A percentile compares a stretch with the other conserved stretches of the same genome.
Evolutionary conservation across 768 basidiomycete species (phyloP).

Genomic region (Amanita phalloides): DNA sequence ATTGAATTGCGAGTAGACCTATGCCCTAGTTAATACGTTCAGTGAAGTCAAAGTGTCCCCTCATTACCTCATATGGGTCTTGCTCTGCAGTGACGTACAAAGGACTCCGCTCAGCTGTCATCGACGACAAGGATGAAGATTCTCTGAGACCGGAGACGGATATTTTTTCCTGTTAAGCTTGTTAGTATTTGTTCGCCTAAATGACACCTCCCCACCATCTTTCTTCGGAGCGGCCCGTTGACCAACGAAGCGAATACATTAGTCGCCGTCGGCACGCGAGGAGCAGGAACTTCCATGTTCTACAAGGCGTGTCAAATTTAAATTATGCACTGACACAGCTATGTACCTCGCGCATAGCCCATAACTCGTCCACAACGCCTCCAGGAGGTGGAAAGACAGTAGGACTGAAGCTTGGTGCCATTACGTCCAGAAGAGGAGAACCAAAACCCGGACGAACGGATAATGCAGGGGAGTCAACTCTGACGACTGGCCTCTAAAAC

Average conservation of each 20-base stretch:
- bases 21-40: not conserved
- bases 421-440: conserved; percentile 23
- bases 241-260: not conserved
- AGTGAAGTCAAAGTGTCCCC: not conserved
- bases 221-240: not conserved
- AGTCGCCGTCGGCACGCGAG: not conserved
- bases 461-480: conserved; percentile 20
- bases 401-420: conserved; percentile 23
- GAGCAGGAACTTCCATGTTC: not conserved
- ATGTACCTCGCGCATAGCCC: conserved; percentile 22
- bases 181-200: not conserved
- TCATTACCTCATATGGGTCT: not conserved
- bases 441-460: conserved; percentile 15
- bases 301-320: not conserved
- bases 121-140: not conserved
- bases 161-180: not conserved
- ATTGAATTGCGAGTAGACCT: not conserved
- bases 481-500: conserved; percentile 15
- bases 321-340: not conserved
- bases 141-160: not conserved
- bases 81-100: not conserved
- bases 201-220: not conserved
- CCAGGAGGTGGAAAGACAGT: conserved; percentile 22
- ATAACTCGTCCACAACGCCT: conserved; percentile 18
- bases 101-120: not conserved